Percentiles rank a stretch among this genome's conserved stretches.
phyloP scores from a whole-genome alignment of 2,329 filamentous ascomycete species.

The Xylaria multiplex region DNA sequence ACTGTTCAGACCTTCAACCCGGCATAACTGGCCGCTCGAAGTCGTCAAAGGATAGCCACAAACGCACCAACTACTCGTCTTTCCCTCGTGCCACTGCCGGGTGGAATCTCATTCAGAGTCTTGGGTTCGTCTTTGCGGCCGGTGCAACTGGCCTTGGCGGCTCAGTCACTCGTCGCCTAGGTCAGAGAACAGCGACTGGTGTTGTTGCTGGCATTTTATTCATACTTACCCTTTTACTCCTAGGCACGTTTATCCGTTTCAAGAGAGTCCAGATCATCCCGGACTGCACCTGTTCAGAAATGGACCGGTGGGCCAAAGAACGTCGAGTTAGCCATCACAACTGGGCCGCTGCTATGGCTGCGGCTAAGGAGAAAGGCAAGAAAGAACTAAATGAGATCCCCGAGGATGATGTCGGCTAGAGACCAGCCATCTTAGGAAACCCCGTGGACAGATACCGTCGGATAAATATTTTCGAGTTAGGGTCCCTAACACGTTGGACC shows the following conservation, averaged over 20 bases:
- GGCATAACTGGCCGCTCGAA: constrained; percentile 71
- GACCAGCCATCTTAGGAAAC: constrained; percentile 76
- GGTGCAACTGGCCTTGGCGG: constrained; percentile 75
- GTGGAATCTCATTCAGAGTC: constrained; percentile 74
- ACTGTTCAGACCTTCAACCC: constrained; percentile 80
- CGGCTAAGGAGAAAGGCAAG: constrained; percentile 44
- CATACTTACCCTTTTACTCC: constrained; percentile 70
- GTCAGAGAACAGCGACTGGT: constrained; percentile 74
- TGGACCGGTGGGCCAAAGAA: constrained; percentile 62
- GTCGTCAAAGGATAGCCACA: constrained; percentile 53
- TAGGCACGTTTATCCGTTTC: constrained; percentile 71
- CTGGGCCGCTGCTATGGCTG: constrained; percentile 54
- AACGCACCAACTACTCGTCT: constrained; percentile 76
- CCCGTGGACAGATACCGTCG: constrained; percentile 74
- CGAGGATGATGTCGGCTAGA: constrained; percentile 70
- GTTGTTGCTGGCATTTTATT: constrained; percentile 75
- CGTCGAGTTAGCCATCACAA: constrained; percentile 61
- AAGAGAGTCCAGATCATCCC: constrained; percentile 75
- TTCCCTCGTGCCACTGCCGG: constrained; percentile 79
- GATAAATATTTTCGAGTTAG: constrained; percentile 77
- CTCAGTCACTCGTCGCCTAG: constrained; percentile 71
- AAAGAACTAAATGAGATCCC: constrained; percentile 52
- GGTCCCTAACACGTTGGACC: constrained; percentile 74
- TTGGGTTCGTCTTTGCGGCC: constrained; percentile 76
- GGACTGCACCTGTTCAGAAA: constrained; percentile 64